Percentiles rank a stretch among this genome's conserved stretches.
These are phyloP conservation scores for Aspergillus tubingensis DNA, from an alignment of 2,329 filamentous ascomycete species.

Conservation along the genomic window DNA sequence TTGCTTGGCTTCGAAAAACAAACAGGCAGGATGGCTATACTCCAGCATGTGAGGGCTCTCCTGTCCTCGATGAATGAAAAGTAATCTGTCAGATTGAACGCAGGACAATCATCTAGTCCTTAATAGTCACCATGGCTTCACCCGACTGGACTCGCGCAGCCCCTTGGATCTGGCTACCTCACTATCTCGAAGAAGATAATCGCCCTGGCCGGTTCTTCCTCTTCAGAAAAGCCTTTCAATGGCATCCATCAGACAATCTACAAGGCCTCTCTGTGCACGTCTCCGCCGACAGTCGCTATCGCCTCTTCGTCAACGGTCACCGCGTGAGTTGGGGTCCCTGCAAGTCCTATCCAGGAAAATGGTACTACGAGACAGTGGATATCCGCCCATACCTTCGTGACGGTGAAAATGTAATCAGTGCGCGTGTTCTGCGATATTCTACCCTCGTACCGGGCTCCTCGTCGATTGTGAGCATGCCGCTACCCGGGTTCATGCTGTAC, in stretches of 20 bases:
- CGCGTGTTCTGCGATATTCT: conserved; percentile 11
- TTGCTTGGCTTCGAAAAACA: not conserved
- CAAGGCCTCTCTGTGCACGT: not conserved
- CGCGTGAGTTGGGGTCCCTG: conserved; percentile 8
- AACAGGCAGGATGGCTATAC: too few species aligned
- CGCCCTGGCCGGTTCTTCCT: conserved; percentile 7
- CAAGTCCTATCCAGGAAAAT: conserved; percentile 7
- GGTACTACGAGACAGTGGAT: conserved; percentile 13
- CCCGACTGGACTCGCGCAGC: not conserved
- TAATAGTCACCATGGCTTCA: not conserved
- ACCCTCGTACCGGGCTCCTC: not conserved
- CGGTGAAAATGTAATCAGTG: conserved; percentile 4
- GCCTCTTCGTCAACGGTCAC: conserved; percentile 12
- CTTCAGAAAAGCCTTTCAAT: conserved; percentile 9
- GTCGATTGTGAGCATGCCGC: not conserved
- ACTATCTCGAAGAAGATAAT: not conserved
- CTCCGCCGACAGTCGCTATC: conserved; percentile 15
- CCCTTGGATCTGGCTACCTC: conserved; percentile 9
- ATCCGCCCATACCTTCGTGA: not conserved
- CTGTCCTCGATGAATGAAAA: not conserved
- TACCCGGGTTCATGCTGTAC: conserved; percentile 9
- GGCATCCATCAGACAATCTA: not conserved
- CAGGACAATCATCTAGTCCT: too few species aligned
- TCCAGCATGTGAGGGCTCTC: not conserved
- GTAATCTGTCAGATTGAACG: too few species aligned